Conservation (phyloP, 495 filamentous ascomycete genomes). For the Amphirosellinia nigrospora region DNA sequence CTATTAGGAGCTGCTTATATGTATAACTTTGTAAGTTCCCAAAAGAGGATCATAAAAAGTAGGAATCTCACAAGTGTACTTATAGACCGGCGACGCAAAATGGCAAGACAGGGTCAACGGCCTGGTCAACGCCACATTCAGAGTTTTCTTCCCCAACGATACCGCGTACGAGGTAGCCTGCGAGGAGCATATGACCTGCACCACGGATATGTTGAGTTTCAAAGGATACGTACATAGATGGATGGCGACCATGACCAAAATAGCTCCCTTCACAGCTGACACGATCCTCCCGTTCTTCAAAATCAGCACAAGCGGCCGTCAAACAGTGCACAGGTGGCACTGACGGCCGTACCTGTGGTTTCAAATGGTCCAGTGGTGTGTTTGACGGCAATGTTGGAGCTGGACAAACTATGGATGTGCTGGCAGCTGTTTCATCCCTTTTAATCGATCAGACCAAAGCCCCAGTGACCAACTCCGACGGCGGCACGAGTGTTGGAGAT, state of each 20-base stretch:
- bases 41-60: not conserved
- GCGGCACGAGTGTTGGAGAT: conserved; percentile 66
- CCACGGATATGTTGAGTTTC: conserved; percentile 79
- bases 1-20: conserved; percentile 78
- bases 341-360: conserved; percentile 64
- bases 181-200: conserved; percentile 66
- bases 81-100: conserved; percentile 41
- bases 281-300: conserved; percentile 66
- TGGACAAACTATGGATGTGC: conserved; percentile 64
- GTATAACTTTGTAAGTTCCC: conserved; percentile 68
- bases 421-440: conserved; percentile 56
- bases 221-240: conserved; percentile 82
- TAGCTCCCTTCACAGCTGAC: conserved; percentile 68
- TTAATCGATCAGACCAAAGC: conserved; percentile 45
- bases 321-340: conserved; percentile 67
- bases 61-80: conserved; percentile 10
- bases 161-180: conserved; percentile 76
- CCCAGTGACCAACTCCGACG: conserved; percentile 58
- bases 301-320: conserved; percentile 69
- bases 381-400: conserved; percentile 60
- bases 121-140: conserved; percentile 62
- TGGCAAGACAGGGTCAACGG: conserved; percentile 67
- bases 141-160: conserved; percentile 61
- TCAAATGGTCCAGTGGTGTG: conserved; percentile 67
- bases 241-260: conserved; percentile 73